These are phyloP conservation scores for Miscanthus sacchariflorus DNA, from an alignment of 202 grass and related monocot species.

Conservation along the genomic window DNA sequence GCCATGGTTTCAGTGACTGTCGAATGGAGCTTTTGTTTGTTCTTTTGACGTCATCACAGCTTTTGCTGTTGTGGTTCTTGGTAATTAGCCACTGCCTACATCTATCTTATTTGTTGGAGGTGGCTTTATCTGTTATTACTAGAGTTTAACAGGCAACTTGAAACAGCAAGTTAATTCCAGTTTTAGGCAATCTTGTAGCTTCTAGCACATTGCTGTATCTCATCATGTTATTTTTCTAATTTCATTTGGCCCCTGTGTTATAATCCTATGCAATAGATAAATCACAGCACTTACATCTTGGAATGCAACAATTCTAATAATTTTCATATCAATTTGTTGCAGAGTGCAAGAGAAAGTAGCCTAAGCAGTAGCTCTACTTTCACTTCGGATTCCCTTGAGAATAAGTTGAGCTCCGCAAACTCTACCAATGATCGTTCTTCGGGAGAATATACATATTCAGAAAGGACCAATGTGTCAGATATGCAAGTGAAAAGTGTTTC, in stretches of 20 bases:
- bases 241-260: not conserved
- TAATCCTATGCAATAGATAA: constrained; percentile 30
- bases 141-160: not conserved
- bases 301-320: constrained; percentile 36
- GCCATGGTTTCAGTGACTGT: not conserved
- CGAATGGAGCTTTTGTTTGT: not conserved
- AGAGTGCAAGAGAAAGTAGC: constrained; percentile 85
- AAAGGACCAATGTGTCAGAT: constrained; percentile 79
- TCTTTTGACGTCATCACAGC: constrained; percentile 16
- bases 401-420: constrained; percentile 69
- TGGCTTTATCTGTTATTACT: not conserved
- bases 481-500: constrained; percentile 89
- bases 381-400: constrained; percentile 59
- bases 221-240: not conserved
- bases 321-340: constrained; percentile 41
- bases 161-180: not conserved
- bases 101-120: constrained; percentile 7
- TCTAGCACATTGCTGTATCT: not conserved
- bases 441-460: constrained; percentile 69
- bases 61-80: not conserved
- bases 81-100: not conserved
- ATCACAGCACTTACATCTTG: constrained; percentile 19
- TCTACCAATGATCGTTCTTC: constrained; percentile 70
- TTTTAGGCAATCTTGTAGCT: constrained; percentile 18
- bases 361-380: constrained; percentile 78